These are phyloP conservation scores for Diaporthe sp. DNA, from an alignment of 2,329 filamentous ascomycete genomes.

Conservation along the genomic window DNA sequence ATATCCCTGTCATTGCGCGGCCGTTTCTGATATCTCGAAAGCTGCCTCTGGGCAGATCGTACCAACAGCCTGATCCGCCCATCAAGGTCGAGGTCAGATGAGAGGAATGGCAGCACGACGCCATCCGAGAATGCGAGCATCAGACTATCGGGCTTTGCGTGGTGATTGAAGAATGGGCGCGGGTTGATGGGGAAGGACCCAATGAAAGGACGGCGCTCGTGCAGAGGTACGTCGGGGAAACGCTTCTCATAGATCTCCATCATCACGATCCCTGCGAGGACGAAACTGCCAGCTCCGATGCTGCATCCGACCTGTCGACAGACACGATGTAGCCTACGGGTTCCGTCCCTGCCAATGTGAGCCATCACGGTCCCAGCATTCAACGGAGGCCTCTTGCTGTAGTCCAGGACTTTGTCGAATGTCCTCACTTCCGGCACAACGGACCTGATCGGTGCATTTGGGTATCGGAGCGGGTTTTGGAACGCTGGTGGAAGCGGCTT, in stretches of 20 bases:
- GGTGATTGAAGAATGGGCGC: conserved; percentile 35
- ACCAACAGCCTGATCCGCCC: conserved; percentile 36
- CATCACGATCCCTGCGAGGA: conserved; percentile 44
- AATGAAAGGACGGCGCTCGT: conserved; percentile 29
- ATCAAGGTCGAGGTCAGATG: conserved; percentile 31
- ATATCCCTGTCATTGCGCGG: background rate
- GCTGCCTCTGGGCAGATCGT: conserved; percentile 35
- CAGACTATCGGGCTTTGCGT: conserved; percentile 21
- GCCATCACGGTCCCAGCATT: conserved; percentile 41
- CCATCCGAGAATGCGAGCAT: conserved; percentile 39
- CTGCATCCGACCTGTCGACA: conserved; percentile 43
- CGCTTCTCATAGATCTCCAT: conserved; percentile 43
- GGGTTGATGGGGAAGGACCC: conserved; percentile 38
- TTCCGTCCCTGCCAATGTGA: conserved; percentile 34
- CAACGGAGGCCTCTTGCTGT: conserved; percentile 41
- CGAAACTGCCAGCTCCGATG: conserved; percentile 43
- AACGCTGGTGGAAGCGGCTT: conserved; percentile 42
- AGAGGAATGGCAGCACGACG: conserved; percentile 32
- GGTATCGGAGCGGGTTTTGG: conserved; percentile 42
- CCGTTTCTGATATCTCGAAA: conserved; percentile 36
- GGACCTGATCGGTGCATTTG: conserved; percentile 26
- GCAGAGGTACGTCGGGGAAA: conserved; percentile 21
- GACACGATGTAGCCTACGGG: conserved; percentile 41
- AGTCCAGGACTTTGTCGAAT: conserved; percentile 42
- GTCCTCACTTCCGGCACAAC: conserved; percentile 32